Conservation (phyloP, 345 rosid genomes). For the Sonneratia caseolaris region DNA sequence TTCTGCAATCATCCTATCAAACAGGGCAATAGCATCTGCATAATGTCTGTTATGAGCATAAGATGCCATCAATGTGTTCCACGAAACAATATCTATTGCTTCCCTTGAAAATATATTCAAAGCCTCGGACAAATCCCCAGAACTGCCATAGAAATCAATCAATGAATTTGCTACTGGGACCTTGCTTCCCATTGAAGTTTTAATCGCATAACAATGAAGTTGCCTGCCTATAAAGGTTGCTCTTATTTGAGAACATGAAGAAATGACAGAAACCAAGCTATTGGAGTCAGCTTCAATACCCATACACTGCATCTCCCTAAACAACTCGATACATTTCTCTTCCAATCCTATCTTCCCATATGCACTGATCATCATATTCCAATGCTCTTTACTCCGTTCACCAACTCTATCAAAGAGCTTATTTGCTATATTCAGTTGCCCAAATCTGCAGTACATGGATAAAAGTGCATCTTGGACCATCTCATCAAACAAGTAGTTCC, state of each 20-base stretch:
- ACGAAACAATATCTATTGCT: constrained; percentile 33
- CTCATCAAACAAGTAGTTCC: constrained; percentile 25
- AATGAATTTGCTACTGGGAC: constrained; percentile 40
- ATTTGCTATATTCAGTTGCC: constrained; percentile 32
- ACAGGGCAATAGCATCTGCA: constrained; percentile 39
- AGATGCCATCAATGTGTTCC: constrained; percentile 52
- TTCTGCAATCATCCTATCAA: constrained; percentile 44
- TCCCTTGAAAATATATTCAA: constrained; percentile 31
- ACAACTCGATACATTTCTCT: constrained; percentile 31
- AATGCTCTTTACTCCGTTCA: constrained; percentile 27
- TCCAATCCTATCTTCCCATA: constrained; percentile 37
- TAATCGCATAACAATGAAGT: constrained; percentile 44
- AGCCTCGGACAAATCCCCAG: constrained; percentile 32
- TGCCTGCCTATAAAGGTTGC: constrained; percentile 32
- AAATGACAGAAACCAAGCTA: constrained; percentile 40
- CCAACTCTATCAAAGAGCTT: constrained; percentile 26
- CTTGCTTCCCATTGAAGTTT: constrained; percentile 19
- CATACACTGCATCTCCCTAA: constrained; percentile 34
- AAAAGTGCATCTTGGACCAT: constrained; percentile 37
- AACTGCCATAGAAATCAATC: constrained; percentile 54
- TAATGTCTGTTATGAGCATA: constrained; percentile 26
- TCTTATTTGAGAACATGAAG: constrained; percentile 42
- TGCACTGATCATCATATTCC: constrained; percentile 46
- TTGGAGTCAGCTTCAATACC: constrained; percentile 31
- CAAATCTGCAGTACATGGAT: constrained; percentile 55